phyloP scores from a whole-genome alignment of 306 rosid genomes.

The Mimosa bimucronata region DNA sequence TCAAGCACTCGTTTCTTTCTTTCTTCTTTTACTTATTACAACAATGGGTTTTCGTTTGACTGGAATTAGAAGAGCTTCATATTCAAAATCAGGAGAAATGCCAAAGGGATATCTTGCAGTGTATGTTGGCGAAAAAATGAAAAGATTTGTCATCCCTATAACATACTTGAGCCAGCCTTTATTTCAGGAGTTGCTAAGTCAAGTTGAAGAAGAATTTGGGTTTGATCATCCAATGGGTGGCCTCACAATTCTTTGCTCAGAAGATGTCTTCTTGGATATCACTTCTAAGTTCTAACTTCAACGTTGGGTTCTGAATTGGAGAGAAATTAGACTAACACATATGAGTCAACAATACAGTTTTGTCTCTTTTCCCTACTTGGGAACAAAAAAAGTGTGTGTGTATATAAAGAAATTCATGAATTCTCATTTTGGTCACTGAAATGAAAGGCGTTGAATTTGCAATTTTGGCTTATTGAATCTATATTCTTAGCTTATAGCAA shows the following conservation, averaged over 20 bases:
- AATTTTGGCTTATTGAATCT: background rate
- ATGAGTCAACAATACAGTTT: background rate
- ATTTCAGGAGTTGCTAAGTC: conserved; percentile 36
- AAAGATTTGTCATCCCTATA: conserved; percentile 39
- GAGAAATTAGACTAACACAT: background rate
- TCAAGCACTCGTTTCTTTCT: background rate
- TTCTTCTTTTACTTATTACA: conserved; percentile 5
- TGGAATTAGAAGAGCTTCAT: background rate
- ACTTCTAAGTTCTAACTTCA: conserved; percentile 22
- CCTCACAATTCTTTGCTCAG: conserved; percentile 40
- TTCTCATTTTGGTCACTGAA: background rate
- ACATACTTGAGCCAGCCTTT: conserved; percentile 43
- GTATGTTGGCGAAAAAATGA: conserved; percentile 48
- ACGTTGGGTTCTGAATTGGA: background rate
- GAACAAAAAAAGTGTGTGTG: background rate
- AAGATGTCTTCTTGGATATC: conserved; percentile 30
- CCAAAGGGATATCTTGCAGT: conserved; percentile 44
- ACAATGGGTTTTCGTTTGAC: conserved; percentile 37
- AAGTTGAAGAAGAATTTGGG: conserved; percentile 38
- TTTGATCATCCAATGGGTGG: conserved; percentile 45
- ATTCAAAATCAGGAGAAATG: conserved; percentile 15
- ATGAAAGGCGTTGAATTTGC: background rate
- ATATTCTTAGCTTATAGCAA: background rate
- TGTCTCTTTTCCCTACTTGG: background rate
- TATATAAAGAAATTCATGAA: background rate